Evolutionary conservation across 768 basidiomycete species (phyloP), one percentile per base, ranked within the genome.

Genomic region (Suillus hirtellus): DNA sequence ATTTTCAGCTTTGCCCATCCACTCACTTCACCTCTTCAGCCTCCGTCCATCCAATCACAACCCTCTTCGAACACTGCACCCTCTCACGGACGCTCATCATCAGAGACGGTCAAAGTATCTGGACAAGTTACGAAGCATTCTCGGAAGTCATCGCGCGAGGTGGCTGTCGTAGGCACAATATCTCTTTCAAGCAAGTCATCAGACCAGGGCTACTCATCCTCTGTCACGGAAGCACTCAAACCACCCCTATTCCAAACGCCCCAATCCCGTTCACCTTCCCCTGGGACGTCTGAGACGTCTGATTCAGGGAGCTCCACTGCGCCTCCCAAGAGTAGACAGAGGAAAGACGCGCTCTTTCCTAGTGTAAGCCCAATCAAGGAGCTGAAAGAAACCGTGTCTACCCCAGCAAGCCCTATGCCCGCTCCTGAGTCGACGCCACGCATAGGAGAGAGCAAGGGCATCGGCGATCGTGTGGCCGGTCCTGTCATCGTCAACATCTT

Each of bases 401-500:
- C 56, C 17, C 24, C 6, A 31, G 40, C 56, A 58, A 58, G 56
- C 19, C 56, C 56, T 19, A 34, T 63, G 50, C 54, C 66, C 64
- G 67, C 68, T 62, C 72, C 73, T 67, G 69, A 84, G 64, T 73
- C 80, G 40, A 90, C 89, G 27, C 88, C 88, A 27, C 81, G 78
- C 66, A 87, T 89, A 66, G 88, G 89, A 52, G 80, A 88, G 66
- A 76, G 76, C 62, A 89, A 89, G 69, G 81, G 85, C 64, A 81
- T 89, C 63, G 77, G 78, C 65, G 76, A 80, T 44, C 86, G 84
- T 42, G 87, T 90, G 47, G 86, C 87, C 56, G 82, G 83, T 40
- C 88, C 89, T 46, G 81, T 89, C 15, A 77, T 89, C 38, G 77
- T 87, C 65, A 82, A 76, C 62, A 71, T 88, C 60, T 76, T 74